Conservation (phyloP, 2,329 filamentous ascomycete genomes). For the Metarhizium sp. region DNA sequence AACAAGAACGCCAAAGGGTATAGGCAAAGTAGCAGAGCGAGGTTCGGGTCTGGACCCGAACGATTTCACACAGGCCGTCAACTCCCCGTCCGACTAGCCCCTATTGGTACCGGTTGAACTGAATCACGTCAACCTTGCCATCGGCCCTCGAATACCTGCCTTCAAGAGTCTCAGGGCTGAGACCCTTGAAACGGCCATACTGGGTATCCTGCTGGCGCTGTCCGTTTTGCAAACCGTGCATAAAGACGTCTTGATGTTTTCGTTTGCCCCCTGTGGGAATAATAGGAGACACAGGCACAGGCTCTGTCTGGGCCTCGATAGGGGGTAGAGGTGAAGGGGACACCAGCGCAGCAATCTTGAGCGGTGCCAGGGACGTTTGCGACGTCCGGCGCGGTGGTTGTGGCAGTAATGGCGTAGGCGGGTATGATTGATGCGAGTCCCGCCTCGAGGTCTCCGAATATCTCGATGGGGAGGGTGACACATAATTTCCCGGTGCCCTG, state of each 20-base stretch:
- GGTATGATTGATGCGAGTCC: slow-evolving; percentile 20
- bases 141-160: slow-evolving; percentile 26
- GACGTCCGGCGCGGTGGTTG: slow-evolving; percentile 14
- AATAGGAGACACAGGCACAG: slow-evolving; percentile 15
- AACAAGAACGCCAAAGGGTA: background rate
- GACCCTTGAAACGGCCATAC: slow-evolving; percentile 14
- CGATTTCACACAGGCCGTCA: background rate
- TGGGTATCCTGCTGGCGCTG: slow-evolving; percentile 27
- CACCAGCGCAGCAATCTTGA: slow-evolving; percentile 26
- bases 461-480: slow-evolving; percentile 28
- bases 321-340: slow-evolving; percentile 20
- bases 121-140: slow-evolving; percentile 20
- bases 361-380: slow-evolving; percentile 22
- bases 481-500: slow-evolving; percentile 25
- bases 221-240: slow-evolving; percentile 24
- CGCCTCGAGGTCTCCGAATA: slow-evolving; percentile 21
- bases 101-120: slow-evolving; percentile 20
- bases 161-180: slow-evolving; percentile 18
- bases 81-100: background rate
- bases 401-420: slow-evolving; percentile 17
- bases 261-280: slow-evolving; percentile 24
- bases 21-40: background rate
- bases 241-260: slow-evolving; percentile 26
- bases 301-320: slow-evolving; percentile 25
- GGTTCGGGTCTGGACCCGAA: background rate